Base-by-base conservation (phyloP, 371 early-diverging fungal genomes). In the Rhizopus stolonifer region DNA sequence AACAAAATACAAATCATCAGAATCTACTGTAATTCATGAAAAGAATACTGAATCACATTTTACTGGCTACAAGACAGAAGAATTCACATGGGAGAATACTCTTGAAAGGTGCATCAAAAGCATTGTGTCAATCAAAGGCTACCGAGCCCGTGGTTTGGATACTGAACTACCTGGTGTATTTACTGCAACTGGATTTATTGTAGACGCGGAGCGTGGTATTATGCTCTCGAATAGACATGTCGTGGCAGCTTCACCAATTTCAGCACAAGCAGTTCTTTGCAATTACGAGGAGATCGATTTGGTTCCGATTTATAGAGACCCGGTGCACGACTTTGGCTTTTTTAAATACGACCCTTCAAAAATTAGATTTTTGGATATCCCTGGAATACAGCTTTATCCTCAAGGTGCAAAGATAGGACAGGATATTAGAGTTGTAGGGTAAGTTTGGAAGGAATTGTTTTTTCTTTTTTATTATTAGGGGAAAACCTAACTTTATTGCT, bases 281-380 rank as follows among this genome's bases (percentile, higher is more conserved):
- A 87, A 96, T 63, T 88, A 94, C 58, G 95, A 94, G 61, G 92
- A 92, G 55, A 86, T 93, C n/a, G 86, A 86, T 45, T 81, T 92
- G 42, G 64, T 67, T 34, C 85, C 92, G 2, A 79, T 94, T 21
- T 95, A 93, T 61, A 78, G 82, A 46, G 89, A 89, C 55, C 93
- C 91, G n/a, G 74, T 94, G 13, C 95, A 95, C 61, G 95, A 95
- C 65, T 95, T 94, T 82, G 95, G 93, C 0, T 87, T 95, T 55
- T 80, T 95, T 52, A 76, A 82, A 46, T 96, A 91, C 57, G 91
- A 95, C 66, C 86, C 88, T 7, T 50, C 63, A 6, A 80, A 86
- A 54, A 77, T 96, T 40, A 66, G 80, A 42, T 90, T 88, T 70
- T 78, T 91, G 79, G 62, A 76, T 8, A 67, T 91, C 3, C 72